Evolutionary conservation across 441 rosid species (phyloP).

Genomic region (Corymbia citriodora): DNA sequence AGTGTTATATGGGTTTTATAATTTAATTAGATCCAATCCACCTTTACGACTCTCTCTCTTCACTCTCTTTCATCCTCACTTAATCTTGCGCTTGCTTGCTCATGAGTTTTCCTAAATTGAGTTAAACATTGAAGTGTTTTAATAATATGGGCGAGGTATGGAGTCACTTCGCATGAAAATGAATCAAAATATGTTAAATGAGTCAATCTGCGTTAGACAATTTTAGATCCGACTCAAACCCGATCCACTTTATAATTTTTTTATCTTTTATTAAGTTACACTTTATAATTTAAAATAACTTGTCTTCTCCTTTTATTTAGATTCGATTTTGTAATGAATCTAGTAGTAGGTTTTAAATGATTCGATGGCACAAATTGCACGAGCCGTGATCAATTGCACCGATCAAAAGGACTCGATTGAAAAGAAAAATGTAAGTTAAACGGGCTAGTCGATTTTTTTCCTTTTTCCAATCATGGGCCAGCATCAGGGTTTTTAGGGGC

Average conservation of each 20-base stretch:
- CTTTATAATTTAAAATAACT: neutral
- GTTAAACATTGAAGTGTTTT: too few species aligned
- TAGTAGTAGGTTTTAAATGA: neutral
- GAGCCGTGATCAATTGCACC: neutral
- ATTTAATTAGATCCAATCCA: too few species aligned
- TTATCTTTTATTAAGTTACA: neutral
- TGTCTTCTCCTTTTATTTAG: neutral
- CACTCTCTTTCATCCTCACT: too few species aligned
- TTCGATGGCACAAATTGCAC: neutral
- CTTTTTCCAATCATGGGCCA: neutral
- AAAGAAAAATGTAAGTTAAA: neutral
- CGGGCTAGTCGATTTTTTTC: neutral
- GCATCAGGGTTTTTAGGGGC: neutral
- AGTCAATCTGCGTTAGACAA: too few species aligned
- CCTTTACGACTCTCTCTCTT: too few species aligned
- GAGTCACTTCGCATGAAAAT: too few species aligned
- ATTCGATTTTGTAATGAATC: neutral
- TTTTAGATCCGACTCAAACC: too few species aligned
- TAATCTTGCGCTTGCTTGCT: too few species aligned
- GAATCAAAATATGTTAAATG: too few species aligned
- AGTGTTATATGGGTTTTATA: too few species aligned
- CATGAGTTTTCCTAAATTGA: too few species aligned
- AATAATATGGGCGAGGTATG: too few species aligned
- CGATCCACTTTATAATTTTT: neutral
- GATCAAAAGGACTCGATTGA: neutral